Conservation (phyloP, 2,329 filamentous ascomycete genomes). For the Fusarium sublunatum region DNA sequence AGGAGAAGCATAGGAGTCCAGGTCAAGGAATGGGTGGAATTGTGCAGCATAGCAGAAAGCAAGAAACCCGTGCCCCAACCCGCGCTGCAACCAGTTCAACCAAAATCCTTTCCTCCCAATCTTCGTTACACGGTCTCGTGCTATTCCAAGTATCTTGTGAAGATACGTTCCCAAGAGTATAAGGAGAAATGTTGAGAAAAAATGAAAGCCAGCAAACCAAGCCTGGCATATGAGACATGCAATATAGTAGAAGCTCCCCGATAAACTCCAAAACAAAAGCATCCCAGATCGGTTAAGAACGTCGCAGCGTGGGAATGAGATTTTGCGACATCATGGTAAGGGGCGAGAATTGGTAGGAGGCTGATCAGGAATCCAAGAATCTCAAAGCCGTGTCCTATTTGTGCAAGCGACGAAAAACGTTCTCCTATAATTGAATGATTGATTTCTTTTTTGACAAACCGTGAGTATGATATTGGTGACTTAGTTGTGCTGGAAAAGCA, state of each 20-base stretch:
- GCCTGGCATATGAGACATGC: constrained; percentile 41
- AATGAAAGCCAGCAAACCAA: constrained; percentile 36
- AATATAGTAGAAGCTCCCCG: constrained; percentile 40
- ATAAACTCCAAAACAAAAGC: constrained; percentile 46
- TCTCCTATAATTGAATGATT: constrained; percentile 22
- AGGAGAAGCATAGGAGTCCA: constrained; percentile 26
- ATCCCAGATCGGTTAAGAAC: constrained; percentile 32
- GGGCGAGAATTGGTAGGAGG: constrained; percentile 10
- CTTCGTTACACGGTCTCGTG: constrained; percentile 36
- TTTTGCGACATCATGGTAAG: constrained; percentile 20
- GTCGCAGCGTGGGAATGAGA: constrained; percentile 26
- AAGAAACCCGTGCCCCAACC: constrained; percentile 44
- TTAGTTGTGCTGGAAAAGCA: constrained; percentile 72
- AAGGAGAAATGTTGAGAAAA: constrained; percentile 33
- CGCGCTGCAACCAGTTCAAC: constrained; percentile 42
- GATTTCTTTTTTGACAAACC: constrained; percentile 29
- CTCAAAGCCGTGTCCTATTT: constrained; percentile 16
- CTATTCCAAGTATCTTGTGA: constrained; percentile 32
- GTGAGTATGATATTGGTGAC: constrained; percentile 10
- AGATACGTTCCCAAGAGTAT: constrained; percentile 33
- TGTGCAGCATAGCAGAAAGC: constrained; percentile 48
- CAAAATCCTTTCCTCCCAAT: constrained; percentile 38
- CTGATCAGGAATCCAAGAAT: constrained; percentile 18
- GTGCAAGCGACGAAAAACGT: constrained; percentile 14
- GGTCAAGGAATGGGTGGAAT: constrained; percentile 43